Conservation (phyloP, 1,284 basidiomycete species). For the Melampsora larici-populina region DNA sequence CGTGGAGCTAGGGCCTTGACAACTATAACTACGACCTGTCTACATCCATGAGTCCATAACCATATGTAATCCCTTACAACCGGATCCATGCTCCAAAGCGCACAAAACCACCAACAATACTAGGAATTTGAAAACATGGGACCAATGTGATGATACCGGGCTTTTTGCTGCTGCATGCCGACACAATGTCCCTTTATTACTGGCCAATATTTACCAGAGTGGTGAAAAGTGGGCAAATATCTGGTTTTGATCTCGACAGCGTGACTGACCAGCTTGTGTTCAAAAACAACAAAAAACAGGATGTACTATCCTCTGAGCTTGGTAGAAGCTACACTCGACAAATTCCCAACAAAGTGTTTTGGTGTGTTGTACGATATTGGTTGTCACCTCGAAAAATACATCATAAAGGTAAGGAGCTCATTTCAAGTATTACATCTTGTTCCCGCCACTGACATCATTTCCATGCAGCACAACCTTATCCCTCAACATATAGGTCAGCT, state of each 20-base stretch:
- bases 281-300: neutral
- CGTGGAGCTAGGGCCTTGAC: no score
- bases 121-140: neutral
- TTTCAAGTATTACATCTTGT: neutral
- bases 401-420: conserved; percentile 5
- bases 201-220: conserved; percentile 4
- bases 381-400: conserved; percentile 13
- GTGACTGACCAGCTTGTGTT: no score
- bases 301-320: conserved; percentile 25
- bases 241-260: no score
- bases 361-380: no score
- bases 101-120: neutral
- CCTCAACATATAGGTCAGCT: neutral
- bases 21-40: no score
- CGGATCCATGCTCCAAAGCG: conserved; percentile 7
- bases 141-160: conserved; percentile 16
- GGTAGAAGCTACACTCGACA: neutral
- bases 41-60: no score
- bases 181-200: conserved; percentile 9
- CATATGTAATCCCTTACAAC: no score
- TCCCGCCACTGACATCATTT: neutral
- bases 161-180: no score
- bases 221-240: neutral
- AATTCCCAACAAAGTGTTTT: conserved; percentile 3
- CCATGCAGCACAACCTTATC: neutral